Evolutionary conservation across 2,329 filamentous ascomycete species (phyloP), one percentile per base, ranked within the genome.

Genomic region (Thelonectria olida): DNA sequence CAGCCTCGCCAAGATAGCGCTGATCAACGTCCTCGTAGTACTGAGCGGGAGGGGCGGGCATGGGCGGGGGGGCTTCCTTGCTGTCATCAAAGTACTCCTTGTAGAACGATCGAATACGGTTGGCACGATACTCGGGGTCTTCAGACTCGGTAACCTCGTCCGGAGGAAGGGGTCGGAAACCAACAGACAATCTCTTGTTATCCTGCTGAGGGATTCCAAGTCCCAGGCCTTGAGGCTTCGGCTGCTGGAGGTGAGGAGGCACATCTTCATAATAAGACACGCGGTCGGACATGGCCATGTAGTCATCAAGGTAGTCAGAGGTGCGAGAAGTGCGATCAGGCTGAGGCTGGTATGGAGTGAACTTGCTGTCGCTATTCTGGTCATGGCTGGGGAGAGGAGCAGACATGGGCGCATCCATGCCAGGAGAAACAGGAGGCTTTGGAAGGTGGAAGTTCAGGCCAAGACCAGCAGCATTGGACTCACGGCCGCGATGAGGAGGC

Each of bases 1-100:
- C 75, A 19, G 86, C 85, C 58, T 92, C 90, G n/a, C 84, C 87
- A 47, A 89, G 82, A 73, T 91, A 92, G 65, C 88, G 86, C 19
- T 86, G 81, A 60, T 91, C 88, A 72, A 92, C 92, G 70, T 95
- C 91, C 71, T 94, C 91, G 64, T 92, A 90, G 76, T 94, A 92
- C 55, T 83, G 75, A 70, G 62, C 62, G 63, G 64, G 17, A 50
- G 51, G 17, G 76, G 79, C 66, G 71, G 76, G 76, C 69, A 83
- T 67, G 1, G 80, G 79, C 23, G 81, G 81, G n/a, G 78, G 71
- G 6, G 74, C 68, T 41, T 78, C 76, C 74, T 88, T 92, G 61
- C 83, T 88, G 41, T 97, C 95, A 67, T 98, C 96, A 71, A 99
- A 99, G 81, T 99, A 99, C 75, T 99, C 96, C 81, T 97, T 97